These are phyloP conservation scores for Bryum argenteum DNA, from an alignment of 225 moss, liverwort and hornwort species.

Conservation along the genomic window DNA sequence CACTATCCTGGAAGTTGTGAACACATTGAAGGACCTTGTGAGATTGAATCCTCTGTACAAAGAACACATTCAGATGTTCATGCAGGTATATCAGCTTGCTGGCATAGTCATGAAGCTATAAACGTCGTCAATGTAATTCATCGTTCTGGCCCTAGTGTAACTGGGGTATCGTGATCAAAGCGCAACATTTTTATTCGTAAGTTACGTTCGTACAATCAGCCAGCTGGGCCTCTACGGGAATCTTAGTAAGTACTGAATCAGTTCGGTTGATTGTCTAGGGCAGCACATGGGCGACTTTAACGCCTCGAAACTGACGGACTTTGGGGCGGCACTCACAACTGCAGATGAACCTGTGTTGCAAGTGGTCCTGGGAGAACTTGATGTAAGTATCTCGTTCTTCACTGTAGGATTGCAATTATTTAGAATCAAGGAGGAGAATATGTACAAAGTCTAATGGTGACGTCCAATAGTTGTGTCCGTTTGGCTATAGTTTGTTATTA, in stretches of 20 bases:
- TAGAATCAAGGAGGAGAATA: too few relatives aligned
- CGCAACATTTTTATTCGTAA: background rate
- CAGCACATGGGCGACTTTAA: constrained; percentile 98
- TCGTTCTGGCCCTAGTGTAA: background rate
- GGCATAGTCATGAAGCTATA: background rate
- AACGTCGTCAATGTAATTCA: constrained; percentile 3
- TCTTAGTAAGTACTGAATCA: constrained; percentile 1
- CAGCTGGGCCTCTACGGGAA: background rate
- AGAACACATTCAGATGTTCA: constrained; percentile 94
- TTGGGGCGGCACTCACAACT: constrained; percentile 92
- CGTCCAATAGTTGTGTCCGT: background rate
- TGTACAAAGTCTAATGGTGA: too few relatives aligned
- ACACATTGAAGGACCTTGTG: constrained; percentile 95
- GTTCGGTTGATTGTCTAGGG: constrained; percentile 8
- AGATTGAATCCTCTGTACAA: constrained; percentile 90
- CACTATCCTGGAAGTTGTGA: constrained; percentile 90
- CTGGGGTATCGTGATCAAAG: constrained; percentile 1
- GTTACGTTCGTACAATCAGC: background rate
- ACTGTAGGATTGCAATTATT: background rate
- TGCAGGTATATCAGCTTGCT: constrained; percentile 56
- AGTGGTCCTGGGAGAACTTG: constrained; percentile 93
- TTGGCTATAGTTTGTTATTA: background rate
- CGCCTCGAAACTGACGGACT: constrained; percentile 91
- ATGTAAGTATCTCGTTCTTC: constrained; percentile 48
- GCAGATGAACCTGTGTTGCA: constrained; percentile 91